phyloP scores from a whole-genome alignment of 2,329 filamentous ascomycete species.

The Nannizzia gypsea region DNA sequence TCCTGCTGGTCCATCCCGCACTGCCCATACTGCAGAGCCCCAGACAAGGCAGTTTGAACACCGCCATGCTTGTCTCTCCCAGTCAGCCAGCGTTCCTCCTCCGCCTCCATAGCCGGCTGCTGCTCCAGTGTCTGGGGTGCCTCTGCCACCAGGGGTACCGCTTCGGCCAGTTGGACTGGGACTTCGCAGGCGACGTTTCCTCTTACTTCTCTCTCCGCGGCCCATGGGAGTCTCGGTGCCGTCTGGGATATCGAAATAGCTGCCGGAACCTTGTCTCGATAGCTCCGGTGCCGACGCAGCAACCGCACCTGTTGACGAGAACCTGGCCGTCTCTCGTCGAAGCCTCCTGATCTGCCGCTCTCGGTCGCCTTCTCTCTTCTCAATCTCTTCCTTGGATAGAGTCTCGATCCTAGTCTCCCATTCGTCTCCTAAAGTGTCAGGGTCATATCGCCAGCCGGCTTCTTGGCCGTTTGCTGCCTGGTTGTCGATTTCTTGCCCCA shows the following conservation, averaged over 20 bases:
- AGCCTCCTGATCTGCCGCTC: conserved; percentile 81
- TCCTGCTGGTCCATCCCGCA: conserved; percentile 78
- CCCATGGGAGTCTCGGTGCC: conserved; percentile 69
- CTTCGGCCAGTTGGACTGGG: conserved; percentile 65
- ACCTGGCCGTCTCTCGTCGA: conserved; percentile 80
- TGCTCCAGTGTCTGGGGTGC: conserved; percentile 59
- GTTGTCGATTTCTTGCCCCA: conserved; percentile 66
- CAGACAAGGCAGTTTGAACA: conserved; percentile 80
- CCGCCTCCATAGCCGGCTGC: conserved; percentile 59
- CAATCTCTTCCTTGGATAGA: conserved; percentile 89
- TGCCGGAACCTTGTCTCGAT: conserved; percentile 44
- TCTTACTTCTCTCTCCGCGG: conserved; percentile 83
- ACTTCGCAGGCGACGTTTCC: conserved; percentile 85
- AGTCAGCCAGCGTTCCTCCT: conserved; percentile 54
- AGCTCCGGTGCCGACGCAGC: conserved; percentile 66
- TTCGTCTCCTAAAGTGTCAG: conserved; percentile 71
- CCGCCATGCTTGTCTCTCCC: conserved; percentile 71
- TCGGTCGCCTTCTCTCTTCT: conserved; percentile 87
- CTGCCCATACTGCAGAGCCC: conserved; percentile 87
- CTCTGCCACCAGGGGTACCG: conserved; percentile 58
- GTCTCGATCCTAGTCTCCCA: conserved; percentile 75
- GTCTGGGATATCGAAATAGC: conserved; percentile 48
- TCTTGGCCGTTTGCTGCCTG: conserved; percentile 72
- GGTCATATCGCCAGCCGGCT: conserved; percentile 91
- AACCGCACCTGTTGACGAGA: conserved; percentile 77